These are phyloP conservation scores for Globisporangium cystogenes DNA, from an alignment of 352 stramenopile genomes.

Conservation along the genomic window DNA sequence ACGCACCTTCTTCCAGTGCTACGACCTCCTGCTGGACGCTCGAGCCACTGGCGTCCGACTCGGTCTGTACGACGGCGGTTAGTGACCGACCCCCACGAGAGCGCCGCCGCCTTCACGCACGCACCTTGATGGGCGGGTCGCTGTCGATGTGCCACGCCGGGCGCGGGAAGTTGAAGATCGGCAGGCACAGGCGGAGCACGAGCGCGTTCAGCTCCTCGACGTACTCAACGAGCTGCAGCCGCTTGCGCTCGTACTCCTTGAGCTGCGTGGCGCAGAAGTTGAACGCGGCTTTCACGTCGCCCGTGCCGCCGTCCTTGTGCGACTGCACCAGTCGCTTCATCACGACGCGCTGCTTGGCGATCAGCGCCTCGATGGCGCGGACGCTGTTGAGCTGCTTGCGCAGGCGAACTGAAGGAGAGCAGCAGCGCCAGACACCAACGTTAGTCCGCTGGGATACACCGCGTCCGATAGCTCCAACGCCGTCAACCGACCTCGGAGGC, in stretches of 20 bases:
- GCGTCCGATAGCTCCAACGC: too few relatives aligned
- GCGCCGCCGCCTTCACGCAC: not conserved
- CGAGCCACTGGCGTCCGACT: not conserved
- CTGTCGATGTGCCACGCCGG: conserved; percentile 26
- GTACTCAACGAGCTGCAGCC: conserved; percentile 14
- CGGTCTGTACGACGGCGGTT: too few relatives aligned
- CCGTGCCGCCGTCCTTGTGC: conserved; percentile 6
- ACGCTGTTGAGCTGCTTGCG: conserved; percentile 12
- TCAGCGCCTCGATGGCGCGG: conserved; percentile 9
- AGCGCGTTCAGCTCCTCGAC: conserved; percentile 27
- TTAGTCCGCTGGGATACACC: too few relatives aligned
- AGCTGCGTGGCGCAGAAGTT: conserved; percentile 24
- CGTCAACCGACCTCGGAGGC: conserved; percentile 26
- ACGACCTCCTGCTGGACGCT: not conserved
- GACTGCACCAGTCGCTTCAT: conserved; percentile 13
- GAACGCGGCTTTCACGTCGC: conserved; percentile 7
- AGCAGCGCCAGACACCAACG: not conserved
- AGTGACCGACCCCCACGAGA: too few relatives aligned
- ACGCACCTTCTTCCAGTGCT: not conserved
- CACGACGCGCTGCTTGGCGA: conserved; percentile 15
- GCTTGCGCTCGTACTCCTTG: conserved; percentile 19
- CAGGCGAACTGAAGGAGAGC: conserved; percentile 10
- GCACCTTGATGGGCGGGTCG: conserved; percentile 30
- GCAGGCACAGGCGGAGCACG: conserved; percentile 19
- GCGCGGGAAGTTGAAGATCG: conserved; percentile 35